Conservation (phyloP, 129 eudicot genomes). For the Calendula officinalis region DNA sequence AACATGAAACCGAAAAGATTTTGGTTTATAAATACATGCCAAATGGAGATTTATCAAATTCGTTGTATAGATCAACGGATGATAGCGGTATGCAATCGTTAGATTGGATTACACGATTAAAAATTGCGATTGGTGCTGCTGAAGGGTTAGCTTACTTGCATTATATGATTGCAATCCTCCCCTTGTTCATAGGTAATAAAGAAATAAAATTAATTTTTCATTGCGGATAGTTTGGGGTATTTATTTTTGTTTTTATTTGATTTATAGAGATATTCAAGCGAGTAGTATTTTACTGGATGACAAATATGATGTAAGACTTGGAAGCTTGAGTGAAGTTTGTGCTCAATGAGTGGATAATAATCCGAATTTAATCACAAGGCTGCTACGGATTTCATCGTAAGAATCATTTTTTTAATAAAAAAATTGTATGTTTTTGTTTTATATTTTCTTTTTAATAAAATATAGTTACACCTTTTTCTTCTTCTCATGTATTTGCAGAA, state of each 20-base stretch:
- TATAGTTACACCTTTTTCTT: conserved; percentile 20
- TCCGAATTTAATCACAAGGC: conserved; percentile 51
- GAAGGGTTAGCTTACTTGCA: conserved; percentile 69
- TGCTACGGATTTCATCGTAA: conserved; percentile 65
- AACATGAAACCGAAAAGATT: conserved; percentile 63
- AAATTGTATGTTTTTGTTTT: not conserved
- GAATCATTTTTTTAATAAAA: conserved; percentile 19
- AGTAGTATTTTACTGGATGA: conserved; percentile 89
- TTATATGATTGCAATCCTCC: conserved; percentile 90
- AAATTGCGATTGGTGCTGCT: conserved; percentile 80
- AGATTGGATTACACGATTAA: conserved; percentile 90
- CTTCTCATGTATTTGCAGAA: conserved; percentile 40
- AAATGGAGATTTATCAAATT: conserved; percentile 67
- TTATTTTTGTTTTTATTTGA: conserved; percentile 5
- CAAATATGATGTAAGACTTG: conserved; percentile 80
- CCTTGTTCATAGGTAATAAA: conserved; percentile 70
- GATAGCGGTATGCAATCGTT: conserved; percentile 54
- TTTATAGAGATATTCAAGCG: conserved; percentile 68
- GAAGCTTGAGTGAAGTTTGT: conserved; percentile 72
- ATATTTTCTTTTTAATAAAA: conserved; percentile 15
- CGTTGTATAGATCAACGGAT: conserved; percentile 43
- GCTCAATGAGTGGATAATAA: conserved; percentile 53
- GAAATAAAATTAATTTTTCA: not conserved
- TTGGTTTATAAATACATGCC: conserved; percentile 72
- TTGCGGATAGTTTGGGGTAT: conserved; percentile 6